Base-by-base conservation (phyloP, 2,329 filamentous ascomycete genomes). In the Ceratocystis colombiana region DNA sequence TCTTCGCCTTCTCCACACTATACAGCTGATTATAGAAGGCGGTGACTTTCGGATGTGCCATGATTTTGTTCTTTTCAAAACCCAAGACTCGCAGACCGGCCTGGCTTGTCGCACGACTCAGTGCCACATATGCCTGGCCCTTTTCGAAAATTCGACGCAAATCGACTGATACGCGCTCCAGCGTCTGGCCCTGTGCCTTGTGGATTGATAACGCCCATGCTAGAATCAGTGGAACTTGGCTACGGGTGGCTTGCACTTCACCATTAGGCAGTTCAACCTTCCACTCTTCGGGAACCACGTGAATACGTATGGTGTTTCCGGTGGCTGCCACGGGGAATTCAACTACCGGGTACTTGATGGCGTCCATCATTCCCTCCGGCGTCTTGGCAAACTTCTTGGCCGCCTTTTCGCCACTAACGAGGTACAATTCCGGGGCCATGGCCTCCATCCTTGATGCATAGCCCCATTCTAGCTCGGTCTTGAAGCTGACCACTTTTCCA, bases 121-220 rank as follows among this genome's bases (percentile, higher is more conserved):
- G 84, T 64, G 94, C 94, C 64, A 99, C 94, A 73, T 99, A 99
- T 5, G 94, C 94, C 75, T 99, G 94, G 0, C 94, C 94, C 75
- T 96, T 96, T 74, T 99, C 94, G 71, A 99, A 99, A 0, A 96
- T 89, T 69, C 85, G 88, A 37, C 90, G 89, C 0, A 99, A 80
- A 73, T 99, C 91, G 30, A 99, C 94, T 73, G 96, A 96, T 68
- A 99, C 94, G 63, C 93, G 83, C 72, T 96, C 91, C 30, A 96
- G 78, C 0, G 93, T 97, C 75, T 97, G 93, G 1, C 93, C 93
- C 74, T 97, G 93, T 0, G 94, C 94, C 76, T 99, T 99, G 79
- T 99, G 94, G 68, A 99, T 99, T 0, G 91, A 96, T 22, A 99
- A 78, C 1, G 94, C 94, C 94, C 94, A 99, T 0, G 94, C 94